Base-by-base conservation (phyloP, 306 rosid species). In the Canavalia gladiata region DNA sequence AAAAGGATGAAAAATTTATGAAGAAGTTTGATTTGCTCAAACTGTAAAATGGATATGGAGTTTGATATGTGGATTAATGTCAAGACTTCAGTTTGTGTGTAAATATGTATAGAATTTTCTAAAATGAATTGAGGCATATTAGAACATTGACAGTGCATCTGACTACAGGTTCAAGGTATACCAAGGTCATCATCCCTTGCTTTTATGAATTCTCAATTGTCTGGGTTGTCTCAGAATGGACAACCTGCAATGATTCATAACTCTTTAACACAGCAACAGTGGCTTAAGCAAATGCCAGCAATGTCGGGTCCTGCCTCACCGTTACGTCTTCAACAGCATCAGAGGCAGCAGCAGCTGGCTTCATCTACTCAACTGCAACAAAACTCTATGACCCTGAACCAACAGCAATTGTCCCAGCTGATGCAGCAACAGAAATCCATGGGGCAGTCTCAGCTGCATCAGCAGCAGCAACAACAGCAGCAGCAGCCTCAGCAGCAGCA, bases 141-240 rank as follows among this genome's bases (percentile, higher is more conserved):
- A 35, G 43, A 55, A 51, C 60, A 71, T 71, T 67, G 59, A 73
- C 66, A 50, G 45, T 73, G 77, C 83, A 73, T 76, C 66, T 81
- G 68, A 77, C 52, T 79, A 59, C 87, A 93, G 95, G 92, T 90
- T 83, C 98, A 92, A 82, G 94, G 88, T 86, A 74, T 92, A 80
- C 88, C 95, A 43, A 93, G 97, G 86, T 74, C 95, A n/a, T 74
- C 98, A 5, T 84, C 93, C 72, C 89, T 92, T 74, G 96, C 96
- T 68, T 93, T 89, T 86, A 85, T 93, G 94, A 95, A 77, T 85
- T 72, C 91, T 76, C 99, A 90, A 81, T 85, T 90, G 81, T 82
- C 97, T 60, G 97, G 90, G 72, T 82, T 96, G 87, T 72, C 94
- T 72, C 97, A 93, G 90, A 93, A 92, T 83, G 99, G 98, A 86